Evolutionary conservation across 2,329 filamentous ascomycete species (phyloP).

Genomic region (Talaromyces sp.): DNA sequence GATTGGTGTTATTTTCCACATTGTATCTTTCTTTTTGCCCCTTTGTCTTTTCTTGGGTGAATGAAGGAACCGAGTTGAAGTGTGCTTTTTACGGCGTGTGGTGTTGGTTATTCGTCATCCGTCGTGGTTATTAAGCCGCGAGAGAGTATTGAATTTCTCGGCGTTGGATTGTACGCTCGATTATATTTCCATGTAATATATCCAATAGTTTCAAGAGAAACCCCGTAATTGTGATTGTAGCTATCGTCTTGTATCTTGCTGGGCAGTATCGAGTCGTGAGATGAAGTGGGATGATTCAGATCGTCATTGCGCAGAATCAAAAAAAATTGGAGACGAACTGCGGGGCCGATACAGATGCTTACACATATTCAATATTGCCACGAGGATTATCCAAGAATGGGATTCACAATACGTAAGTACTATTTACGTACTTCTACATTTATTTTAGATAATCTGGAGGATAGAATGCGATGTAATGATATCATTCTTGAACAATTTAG

Average conservation of each 20-base stretch:
- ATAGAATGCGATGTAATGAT: neutral
- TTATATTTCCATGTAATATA: neutral
- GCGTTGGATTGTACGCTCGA: neutral
- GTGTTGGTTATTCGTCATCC: neutral
- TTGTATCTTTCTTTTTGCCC: neutral
- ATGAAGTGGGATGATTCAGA: neutral
- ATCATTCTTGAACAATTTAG: neutral
- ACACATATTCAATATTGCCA: neutral
- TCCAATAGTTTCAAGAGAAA: too few species aligned
- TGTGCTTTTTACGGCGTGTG: too few species aligned
- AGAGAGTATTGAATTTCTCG: neutral
- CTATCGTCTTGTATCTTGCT: neutral
- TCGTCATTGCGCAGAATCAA: neutral
- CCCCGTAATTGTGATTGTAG: neutral
- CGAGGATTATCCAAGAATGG: too few species aligned
- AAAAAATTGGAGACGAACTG: conserved; percentile 1
- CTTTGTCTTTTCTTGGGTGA: neutral
- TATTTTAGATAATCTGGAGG: too few species aligned
- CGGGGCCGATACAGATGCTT: neutral
- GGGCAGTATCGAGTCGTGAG: neutral
- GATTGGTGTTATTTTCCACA: conserved; percentile 36
- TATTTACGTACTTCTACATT: too few species aligned
- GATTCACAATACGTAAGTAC: too few species aligned
- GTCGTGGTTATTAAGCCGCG: neutral
- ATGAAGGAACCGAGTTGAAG: too few species aligned